Evolutionary conservation across 352 stramenopile genomes (phyloP).

Genomic region (Phytophthora pinifolia): DNA sequence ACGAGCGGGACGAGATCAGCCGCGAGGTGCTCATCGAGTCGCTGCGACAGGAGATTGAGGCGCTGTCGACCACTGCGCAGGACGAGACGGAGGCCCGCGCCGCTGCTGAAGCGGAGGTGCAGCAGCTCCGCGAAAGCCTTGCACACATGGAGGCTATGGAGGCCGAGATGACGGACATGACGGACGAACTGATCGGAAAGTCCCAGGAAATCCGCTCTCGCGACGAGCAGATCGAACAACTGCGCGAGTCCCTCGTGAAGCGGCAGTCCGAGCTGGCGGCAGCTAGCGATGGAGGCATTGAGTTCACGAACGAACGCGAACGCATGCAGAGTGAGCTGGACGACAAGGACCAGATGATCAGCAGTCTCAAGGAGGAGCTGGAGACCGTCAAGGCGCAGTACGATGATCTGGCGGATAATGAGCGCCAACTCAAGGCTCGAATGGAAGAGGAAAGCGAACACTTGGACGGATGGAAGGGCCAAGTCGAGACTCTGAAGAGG

Average conservation of each 20-base stretch:
- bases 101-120: slow-evolving; percentile 53
- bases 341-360: slow-evolving; percentile 37
- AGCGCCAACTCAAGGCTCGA: slow-evolving; percentile 37
- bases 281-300: slow-evolving; percentile 48
- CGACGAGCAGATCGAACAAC: slow-evolving; percentile 60
- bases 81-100: slow-evolving; percentile 66
- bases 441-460: slow-evolving; percentile 49
- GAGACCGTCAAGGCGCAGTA: slow-evolving; percentile 45
- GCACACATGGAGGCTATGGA: slow-evolving; percentile 77
- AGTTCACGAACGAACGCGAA: slow-evolving; percentile 43
- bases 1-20: slow-evolving; percentile 61
- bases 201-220: slow-evolving; percentile 64
- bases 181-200: slow-evolving; percentile 77
- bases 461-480: slow-evolving; percentile 42
- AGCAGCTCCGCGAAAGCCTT: slow-evolving; percentile 58
- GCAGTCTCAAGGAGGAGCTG: slow-evolving; percentile 39
- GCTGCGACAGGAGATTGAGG: slow-evolving; percentile 65
- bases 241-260: slow-evolving; percentile 44
- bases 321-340: slow-evolving; percentile 35
- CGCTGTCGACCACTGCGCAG: slow-evolving; percentile 54
- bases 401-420: slow-evolving; percentile 52
- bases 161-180: slow-evolving; percentile 73
- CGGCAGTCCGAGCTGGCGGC: slow-evolving; percentile 53
- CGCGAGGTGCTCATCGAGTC: slow-evolving; percentile 73
- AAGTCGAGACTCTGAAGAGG: slow-evolving; percentile 46